Percentiles rank a stretch among this genome's conserved stretches.
phyloP scores from a whole-genome alignment of 345 rosid species.

The Eucalyptus erythrocorys region DNA sequence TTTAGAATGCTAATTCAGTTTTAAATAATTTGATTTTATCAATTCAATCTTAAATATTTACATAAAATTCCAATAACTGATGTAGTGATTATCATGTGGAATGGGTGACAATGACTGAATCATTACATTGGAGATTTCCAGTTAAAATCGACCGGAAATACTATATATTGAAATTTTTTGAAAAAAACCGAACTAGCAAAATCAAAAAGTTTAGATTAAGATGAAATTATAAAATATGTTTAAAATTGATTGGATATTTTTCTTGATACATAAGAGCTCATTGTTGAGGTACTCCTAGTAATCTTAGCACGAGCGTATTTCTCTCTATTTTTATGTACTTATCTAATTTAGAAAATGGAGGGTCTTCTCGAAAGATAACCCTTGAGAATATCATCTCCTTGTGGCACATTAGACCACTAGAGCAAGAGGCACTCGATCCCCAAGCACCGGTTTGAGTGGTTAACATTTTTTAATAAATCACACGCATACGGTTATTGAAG shows the following conservation, averaged over 20 bases:
- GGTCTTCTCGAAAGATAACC: neutral
- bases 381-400: neutral
- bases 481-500: neutral
- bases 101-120: accelerated
- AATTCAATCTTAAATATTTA: neutral
- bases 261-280: neutral
- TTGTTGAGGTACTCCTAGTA: neutral
- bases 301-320: neutral
- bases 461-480: neutral
- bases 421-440: neutral
- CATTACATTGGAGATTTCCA: no score
- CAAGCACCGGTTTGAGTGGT: neutral
- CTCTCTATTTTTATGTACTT: neutral
- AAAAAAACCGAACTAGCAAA: neutral
- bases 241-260: neutral
- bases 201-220: neutral
- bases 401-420: neutral
- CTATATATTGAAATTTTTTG: no score
- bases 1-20: neutral
- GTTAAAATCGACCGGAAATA: accelerated
- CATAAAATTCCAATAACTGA: accelerated
- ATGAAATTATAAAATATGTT: neutral
- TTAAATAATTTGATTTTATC: neutral
- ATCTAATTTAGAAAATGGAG: neutral
- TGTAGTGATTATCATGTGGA: no score